A percentile compares a stretch with the other conserved stretches of the same genome.
Conservation (phyloP, 305 asterid species). For the Lippia alba region DNA sequence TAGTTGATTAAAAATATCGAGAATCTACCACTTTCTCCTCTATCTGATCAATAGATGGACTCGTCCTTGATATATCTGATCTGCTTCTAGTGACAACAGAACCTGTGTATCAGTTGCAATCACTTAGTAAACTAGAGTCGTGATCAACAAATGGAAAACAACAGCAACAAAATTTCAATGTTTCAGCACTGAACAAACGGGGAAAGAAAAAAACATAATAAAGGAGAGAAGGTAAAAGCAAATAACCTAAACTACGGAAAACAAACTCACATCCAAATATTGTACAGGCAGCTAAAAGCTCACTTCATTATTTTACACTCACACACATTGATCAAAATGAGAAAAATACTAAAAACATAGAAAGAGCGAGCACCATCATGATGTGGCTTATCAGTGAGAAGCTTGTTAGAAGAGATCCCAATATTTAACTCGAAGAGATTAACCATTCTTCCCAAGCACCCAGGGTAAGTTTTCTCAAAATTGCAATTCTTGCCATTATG, state of each 20-base stretch:
- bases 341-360: slow-evolving; percentile 17
- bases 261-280: slow-evolving; percentile 9
- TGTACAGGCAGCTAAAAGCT: too few species aligned
- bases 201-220: not conserved
- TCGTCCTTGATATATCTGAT: slow-evolving; percentile 69
- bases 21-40: slow-evolving; percentile 70
- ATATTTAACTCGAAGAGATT: slow-evolving; percentile 77
- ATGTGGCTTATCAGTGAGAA: slow-evolving; percentile 80
- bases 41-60: slow-evolving; percentile 57
- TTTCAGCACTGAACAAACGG: not conserved
- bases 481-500: slow-evolving; percentile 46
- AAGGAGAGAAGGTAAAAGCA: not conserved
- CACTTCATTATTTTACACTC: too few species aligned
- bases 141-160: slow-evolving; percentile 21
- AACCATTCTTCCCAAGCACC: slow-evolving; percentile 94
- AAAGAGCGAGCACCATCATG: slow-evolving; percentile 54
- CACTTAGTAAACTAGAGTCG: slow-evolving; percentile 26
- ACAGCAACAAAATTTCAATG: slow-evolving; percentile 3
- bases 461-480: slow-evolving; percentile 68
- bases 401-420: slow-evolving; percentile 63
- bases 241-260: slow-evolving; percentile 13
- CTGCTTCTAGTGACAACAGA: slow-evolving; percentile 75
- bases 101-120: slow-evolving; percentile 52
- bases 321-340: not conserved
- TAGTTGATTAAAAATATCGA: slow-evolving; percentile 7